Conservation (phyloP, 2,329 filamentous ascomycete species). For the Neurospora sp. region DNA sequence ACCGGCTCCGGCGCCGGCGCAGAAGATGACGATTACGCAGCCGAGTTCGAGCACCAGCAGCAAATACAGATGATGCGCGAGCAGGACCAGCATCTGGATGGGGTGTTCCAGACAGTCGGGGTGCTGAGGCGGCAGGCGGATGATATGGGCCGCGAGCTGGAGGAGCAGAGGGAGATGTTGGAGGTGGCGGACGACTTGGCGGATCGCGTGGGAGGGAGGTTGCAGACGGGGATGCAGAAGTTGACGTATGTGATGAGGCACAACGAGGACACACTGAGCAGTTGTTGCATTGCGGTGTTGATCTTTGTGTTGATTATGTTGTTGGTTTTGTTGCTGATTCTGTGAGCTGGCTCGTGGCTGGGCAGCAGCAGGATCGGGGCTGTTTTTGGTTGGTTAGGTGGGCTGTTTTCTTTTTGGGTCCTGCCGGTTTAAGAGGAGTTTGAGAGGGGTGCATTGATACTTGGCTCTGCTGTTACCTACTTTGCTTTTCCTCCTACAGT, state of each 20-base stretch:
- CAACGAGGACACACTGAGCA: conserved; percentile 82
- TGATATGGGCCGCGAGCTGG: conserved; percentile 91
- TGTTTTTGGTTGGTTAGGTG: neutral
- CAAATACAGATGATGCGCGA: conserved; percentile 89
- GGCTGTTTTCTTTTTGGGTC: neutral
- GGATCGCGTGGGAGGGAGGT: conserved; percentile 75
- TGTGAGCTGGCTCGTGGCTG: conserved; percentile 28
- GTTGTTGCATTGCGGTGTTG: conserved; percentile 82
- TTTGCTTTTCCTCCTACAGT: neutral
- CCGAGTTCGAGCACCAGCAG: conserved; percentile 81
- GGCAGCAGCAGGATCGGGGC: neutral
- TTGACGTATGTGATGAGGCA: conserved; percentile 74
- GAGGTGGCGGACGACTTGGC: conserved; percentile 76
- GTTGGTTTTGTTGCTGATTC: conserved; percentile 63
- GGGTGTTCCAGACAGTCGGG: conserved; percentile 86
- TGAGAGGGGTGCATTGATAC: neutral
- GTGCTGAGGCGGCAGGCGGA: conserved; percentile 84
- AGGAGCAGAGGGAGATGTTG: conserved; percentile 87
- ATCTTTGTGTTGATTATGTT: conserved; percentile 84
- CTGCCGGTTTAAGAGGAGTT: neutral
- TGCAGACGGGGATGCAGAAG: conserved; percentile 80
- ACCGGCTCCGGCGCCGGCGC: conserved; percentile 26
- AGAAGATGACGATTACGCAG: conserved; percentile 47
- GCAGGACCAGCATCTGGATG: conserved; percentile 87
- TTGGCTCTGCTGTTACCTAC: neutral